Conservation (phyloP, 192 early-diverging fungal species). For the Chytriomyces hyalinus region DNA sequence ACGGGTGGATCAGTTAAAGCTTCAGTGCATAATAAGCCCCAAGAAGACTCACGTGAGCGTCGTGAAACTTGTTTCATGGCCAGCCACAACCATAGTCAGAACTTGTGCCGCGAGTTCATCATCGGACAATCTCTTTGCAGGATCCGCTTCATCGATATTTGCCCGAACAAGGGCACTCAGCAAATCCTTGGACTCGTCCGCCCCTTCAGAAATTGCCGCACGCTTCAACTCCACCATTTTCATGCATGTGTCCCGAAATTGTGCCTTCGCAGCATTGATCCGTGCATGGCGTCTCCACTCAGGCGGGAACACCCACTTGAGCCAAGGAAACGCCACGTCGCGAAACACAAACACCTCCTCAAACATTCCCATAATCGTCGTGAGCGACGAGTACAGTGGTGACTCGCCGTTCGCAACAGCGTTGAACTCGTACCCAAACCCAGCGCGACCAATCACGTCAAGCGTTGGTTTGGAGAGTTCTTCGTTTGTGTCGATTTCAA, state of each 20-base stretch:
- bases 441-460: slow-evolving; percentile 23
- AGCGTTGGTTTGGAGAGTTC: slow-evolving; percentile 24
- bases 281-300: not conserved
- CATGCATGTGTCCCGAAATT: not conserved
- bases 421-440: slow-evolving; percentile 28
- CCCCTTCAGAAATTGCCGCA: not conserved
- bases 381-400: not conserved
- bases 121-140: not conserved
- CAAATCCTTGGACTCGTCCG: slow-evolving; percentile 1
- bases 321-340: not conserved
- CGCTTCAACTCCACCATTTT: not conserved
- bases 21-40: not conserved
- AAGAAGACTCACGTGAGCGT: slow-evolving; percentile 1
- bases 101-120: slow-evolving; percentile 25
- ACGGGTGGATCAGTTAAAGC: too few species aligned
- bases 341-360: not conserved
- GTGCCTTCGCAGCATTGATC: not conserved
- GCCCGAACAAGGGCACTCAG: not conserved
- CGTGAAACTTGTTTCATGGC: slow-evolving; percentile 5
- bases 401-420: not conserved
- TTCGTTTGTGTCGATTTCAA: not conserved
- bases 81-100: slow-evolving; percentile 10
- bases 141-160: slow-evolving; percentile 7
- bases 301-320: not conserved
- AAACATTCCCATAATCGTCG: not conserved